phyloP scores from a whole-genome alignment of 352 stramenopile genomes.

The Globisporangium sylvaticum region DNA sequence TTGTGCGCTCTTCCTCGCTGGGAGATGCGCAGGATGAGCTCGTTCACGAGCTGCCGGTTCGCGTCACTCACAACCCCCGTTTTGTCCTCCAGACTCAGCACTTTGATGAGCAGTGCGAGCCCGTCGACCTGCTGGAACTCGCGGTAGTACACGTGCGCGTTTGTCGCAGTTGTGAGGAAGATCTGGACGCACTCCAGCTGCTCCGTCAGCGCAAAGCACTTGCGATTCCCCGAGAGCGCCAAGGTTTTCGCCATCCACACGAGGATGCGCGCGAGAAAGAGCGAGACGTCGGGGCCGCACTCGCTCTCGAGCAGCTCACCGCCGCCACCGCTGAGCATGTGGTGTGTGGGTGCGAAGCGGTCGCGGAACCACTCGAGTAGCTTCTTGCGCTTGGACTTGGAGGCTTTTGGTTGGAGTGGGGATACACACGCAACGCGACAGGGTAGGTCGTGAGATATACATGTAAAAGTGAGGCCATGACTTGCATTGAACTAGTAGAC shows the following conservation, averaged over 20 bases:
- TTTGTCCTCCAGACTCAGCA: constrained; percentile 23
- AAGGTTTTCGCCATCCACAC: constrained; percentile 63
- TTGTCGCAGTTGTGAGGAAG: constrained; percentile 35
- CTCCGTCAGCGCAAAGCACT: constrained; percentile 30
- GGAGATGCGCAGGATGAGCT: constrained; percentile 36
- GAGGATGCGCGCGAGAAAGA: constrained; percentile 59
- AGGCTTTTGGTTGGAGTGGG: constrained; percentile 21
- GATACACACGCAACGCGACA: background rate
- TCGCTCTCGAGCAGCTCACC: constrained; percentile 41
- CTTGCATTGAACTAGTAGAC: background rate
- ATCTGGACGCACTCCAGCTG: constrained; percentile 47
- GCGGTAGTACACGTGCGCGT: constrained; percentile 34
- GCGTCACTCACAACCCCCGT: constrained; percentile 3
- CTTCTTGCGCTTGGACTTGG: constrained; percentile 44
- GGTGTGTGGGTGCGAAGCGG: constrained; percentile 19
- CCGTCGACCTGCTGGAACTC: constrained; percentile 58
- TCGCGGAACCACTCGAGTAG: constrained; percentile 50
- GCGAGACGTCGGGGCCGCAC: constrained; percentile 38
- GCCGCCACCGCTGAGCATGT: background rate
- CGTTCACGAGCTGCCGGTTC: constrained; percentile 31
- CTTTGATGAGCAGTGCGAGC: constrained; percentile 37
- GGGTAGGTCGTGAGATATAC: background rate
- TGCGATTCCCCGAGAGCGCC: constrained; percentile 1
- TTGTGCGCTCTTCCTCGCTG: constrained; percentile 39
- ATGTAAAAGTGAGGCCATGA: background rate